Evolutionary conservation across 75 land plant genomes (phyloP), one percentile per base, ranked within the genome.

Genomic region (Pinus tabuliformis): DNA sequence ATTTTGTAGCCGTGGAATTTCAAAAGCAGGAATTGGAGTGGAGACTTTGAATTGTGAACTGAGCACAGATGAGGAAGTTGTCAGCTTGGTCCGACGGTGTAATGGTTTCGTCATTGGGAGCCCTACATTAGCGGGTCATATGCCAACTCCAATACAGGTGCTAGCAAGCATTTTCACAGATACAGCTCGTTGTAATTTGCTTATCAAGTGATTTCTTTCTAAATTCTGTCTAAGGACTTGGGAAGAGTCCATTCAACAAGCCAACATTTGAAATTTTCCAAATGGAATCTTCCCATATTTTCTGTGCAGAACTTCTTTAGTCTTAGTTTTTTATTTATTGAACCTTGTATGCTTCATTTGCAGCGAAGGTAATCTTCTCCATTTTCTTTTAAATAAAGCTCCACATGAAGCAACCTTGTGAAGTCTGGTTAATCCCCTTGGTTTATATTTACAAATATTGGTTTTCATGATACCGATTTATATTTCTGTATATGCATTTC

Each of bases 111-210:
- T 86, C 9, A 76, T 86, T 45, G 88, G 88, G 72, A 86, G 88
- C 45, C 88, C 88, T n/a, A 86, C 88, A 16, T 79, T 86, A 59
- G 88, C 58, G 20, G 88, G 88, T 57, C 86, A 86, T 75, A 86
- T 86, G 88, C 88, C 88, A 22, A 86, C 88, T 73, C 88, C 88
- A 20, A 73, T 86, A 54, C 82, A 86, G 86, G 87, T 83, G 61
- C n/a, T n/a, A 68, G 21, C 20, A 17, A 33, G 8, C 30, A 64
- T 17, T 15, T 64, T 33, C 39, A 64, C 39, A 33, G 18, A 64
- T 4, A 30, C 15, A 36, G 6, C 20, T 8, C 16, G 12, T 33
- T 33, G 37, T 15, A 16, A 33, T 33, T 33, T 16, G 36, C 20
- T 66, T 42, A 36, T 39, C 18, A 68, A 68, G 20, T 68, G 72